Base-by-base conservation (phyloP, 371 early-diverging fungal species). In the Phascolomyces articulosus region DNA sequence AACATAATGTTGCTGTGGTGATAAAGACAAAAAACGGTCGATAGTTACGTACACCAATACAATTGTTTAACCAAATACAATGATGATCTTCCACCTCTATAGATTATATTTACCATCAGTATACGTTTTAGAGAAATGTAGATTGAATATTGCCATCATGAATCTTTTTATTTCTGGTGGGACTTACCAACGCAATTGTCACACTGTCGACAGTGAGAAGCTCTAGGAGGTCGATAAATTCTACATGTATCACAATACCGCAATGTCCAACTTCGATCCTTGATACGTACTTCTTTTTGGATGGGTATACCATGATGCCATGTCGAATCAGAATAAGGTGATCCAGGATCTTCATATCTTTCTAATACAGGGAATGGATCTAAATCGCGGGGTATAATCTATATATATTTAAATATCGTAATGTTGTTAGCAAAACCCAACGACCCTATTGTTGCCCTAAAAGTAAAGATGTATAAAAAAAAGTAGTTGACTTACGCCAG, bases 51-150 rank as follows among this genome's bases (percentile, higher is more conserved):
- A 88, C 87, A 0, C 98, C 98, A 51, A 98, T 84, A 73, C 97
- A 97, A 76, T 94, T 96, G 69, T 91, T 94, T 6, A 94, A 87
- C 97, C 97, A 98, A 27, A 95, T 90, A 70, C 98, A 98, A 72
- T 98, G 96, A 67, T 96, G 95, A 69, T 96, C 96, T 72, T 90
- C 88, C 63, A 85, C 82, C 72, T 90, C 92, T 87, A 62, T 40
- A 40, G 28, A 40, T 23, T 40, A 16, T 18, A 18, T 23, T 16
- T 54, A 27, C 4, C n/a, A n/a, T n/a, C n/a, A n/a, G n/a, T n/a
- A n/a, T n/a, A n/a, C n/a, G n/a, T n/a, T n/a, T n/a, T n/a, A n/a
- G n/a, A n/a, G n/a, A n/a, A n/a, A n/a, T n/a, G n/a, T n/a, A 27
- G 23, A 38, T 18, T 1, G 44, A 44, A 13, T 7, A 44, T 4